phyloP scores from a whole-genome alignment of 331 rosid genomes.

The Saraca asoca region DNA sequence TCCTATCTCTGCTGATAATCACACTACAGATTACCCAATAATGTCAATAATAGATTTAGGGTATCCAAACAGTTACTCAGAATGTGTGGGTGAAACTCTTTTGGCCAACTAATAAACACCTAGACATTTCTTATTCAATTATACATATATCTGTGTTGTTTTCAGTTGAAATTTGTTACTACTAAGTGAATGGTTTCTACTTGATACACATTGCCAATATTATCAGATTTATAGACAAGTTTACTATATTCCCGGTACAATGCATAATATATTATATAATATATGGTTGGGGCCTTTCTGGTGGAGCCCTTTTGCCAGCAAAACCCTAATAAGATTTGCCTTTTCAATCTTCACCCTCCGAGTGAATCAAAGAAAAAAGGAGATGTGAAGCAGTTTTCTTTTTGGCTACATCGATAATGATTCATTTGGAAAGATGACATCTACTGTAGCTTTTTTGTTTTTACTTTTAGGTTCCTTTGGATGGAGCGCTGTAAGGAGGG shows the following conservation, averaged over 20 bases:
- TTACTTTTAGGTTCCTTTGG: too few relatives aligned
- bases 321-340: constrained; percentile 30
- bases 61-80: constrained; percentile 15
- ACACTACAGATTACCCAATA: constrained; percentile 30
- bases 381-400: neutral
- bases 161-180: neutral
- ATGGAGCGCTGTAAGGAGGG: too few relatives aligned
- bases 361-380: neutral
- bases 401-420: too few relatives aligned
- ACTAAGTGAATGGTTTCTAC: constrained; percentile 16
- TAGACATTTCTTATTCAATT: constrained; percentile 8
- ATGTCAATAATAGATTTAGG: constrained; percentile 14
- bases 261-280: neutral
- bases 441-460: too few relatives aligned
- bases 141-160: neutral
- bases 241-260: constrained; percentile 8
- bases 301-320: constrained; percentile 31
- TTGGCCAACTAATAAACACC: constrained; percentile 25
- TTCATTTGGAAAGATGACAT: too few relatives aligned
- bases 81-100: constrained; percentile 24
- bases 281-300: neutral
- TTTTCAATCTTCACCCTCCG: constrained; percentile 25
- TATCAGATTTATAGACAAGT: constrained; percentile 25
- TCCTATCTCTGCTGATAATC: constrained; percentile 28
- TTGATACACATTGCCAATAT: constrained; percentile 19